These are phyloP conservation scores for Salix caprea DNA, from an alignment of 345 rosid species.

Conservation along the genomic window DNA sequence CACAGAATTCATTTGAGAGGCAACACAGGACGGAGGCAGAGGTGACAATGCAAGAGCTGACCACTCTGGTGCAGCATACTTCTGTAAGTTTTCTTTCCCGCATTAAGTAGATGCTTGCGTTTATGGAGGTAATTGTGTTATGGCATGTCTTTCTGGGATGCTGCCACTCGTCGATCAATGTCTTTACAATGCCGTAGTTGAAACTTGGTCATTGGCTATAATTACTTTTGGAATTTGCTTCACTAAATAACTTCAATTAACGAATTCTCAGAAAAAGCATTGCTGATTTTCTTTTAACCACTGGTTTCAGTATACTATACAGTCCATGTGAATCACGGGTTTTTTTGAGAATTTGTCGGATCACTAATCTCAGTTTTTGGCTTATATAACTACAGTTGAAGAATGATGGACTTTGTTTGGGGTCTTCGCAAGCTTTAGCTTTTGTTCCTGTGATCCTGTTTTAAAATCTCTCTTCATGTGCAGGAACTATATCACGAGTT, in stretches of 20 bases:
- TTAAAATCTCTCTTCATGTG: slow-evolving; percentile 1
- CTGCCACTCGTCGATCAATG: background rate
- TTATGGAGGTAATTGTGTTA: background rate
- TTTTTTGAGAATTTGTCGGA: background rate
- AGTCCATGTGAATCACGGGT: background rate
- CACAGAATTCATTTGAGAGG: slow-evolving; percentile 36
- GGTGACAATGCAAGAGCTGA: slow-evolving; percentile 56
- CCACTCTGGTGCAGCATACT: slow-evolving; percentile 65
- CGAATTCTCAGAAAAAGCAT: background rate
- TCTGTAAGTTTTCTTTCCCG: slow-evolving; percentile 50
- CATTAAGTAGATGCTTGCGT: background rate
- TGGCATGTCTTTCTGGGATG: background rate
- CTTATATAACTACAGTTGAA: background rate
- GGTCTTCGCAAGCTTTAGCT: background rate
- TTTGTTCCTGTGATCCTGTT: background rate
- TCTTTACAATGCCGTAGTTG: background rate
- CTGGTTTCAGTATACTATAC: background rate
- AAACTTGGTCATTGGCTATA: background rate
- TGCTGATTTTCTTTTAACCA: background rate
- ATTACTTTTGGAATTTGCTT: background rate
- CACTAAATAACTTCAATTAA: background rate
- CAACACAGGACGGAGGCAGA: slow-evolving; percentile 58
- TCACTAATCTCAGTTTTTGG: background rate
- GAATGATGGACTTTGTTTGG: background rate
- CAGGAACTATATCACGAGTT: slow-evolving; percentile 78